Evolutionary conservation across 2,329 filamentous ascomycete genomes (phyloP).

Genomic region (Davidsoniella neocaledoniae): DNA sequence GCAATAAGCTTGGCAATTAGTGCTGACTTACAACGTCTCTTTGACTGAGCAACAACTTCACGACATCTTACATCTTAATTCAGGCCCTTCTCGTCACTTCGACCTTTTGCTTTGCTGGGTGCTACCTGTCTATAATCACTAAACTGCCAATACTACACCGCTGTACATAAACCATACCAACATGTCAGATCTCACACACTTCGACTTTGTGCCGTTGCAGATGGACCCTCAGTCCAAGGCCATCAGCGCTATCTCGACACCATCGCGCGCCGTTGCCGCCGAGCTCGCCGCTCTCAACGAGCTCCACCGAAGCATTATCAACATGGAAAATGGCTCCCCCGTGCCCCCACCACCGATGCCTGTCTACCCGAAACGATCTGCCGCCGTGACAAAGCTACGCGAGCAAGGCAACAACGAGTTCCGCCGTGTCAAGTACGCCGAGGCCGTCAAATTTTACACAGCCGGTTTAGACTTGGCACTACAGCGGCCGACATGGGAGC

Average conservation of each 20-base stretch:
- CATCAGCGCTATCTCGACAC: conserved; percentile 35
- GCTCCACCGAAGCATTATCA: conserved; percentile 58
- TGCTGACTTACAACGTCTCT: not conserved
- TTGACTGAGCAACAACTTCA: not conserved
- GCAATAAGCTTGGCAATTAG: no score
- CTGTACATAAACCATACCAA: not conserved
- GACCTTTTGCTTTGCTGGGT: not conserved
- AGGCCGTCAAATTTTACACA: conserved; percentile 67
- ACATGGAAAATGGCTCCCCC: conserved; percentile 41
- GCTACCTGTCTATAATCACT: not conserved
- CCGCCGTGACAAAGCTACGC: conserved; percentile 77
- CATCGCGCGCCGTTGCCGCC: conserved; percentile 35
- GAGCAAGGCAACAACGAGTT: conserved; percentile 72
- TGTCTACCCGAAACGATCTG: conserved; percentile 81
- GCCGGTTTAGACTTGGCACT: conserved; percentile 85
- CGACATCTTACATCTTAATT: not conserved
- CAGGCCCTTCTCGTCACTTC: not conserved
- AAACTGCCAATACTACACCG: not conserved
- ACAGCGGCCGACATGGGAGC: conserved; percentile 73
- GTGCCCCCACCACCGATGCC: conserved; percentile 76
- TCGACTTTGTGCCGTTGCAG: conserved; percentile 64
- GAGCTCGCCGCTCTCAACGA: conserved; percentile 61
- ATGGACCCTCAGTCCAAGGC: conserved; percentile 72
- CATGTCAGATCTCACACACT: conserved; percentile 51
- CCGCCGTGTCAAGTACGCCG: conserved; percentile 56